These are phyloP conservation scores for Arthrobotrys conoides DNA, from an alignment of 2,329 filamentous ascomycete genomes.

Conservation along the genomic window DNA sequence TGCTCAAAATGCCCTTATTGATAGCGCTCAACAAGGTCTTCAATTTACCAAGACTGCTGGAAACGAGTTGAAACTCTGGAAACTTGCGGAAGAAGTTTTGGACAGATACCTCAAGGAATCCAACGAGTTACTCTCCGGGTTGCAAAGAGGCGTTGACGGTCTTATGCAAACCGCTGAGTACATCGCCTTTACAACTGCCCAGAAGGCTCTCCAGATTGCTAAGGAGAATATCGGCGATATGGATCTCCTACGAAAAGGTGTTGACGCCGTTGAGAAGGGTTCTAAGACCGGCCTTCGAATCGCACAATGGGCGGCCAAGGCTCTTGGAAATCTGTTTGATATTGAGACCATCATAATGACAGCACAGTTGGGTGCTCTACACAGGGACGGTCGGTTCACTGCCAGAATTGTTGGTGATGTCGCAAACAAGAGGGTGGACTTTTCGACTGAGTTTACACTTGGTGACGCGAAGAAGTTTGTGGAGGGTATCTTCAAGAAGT, in stretches of 20 bases:
- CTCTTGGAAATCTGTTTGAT: constrained; percentile 28
- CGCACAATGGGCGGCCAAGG: constrained; percentile 13
- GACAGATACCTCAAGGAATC: constrained; percentile 26
- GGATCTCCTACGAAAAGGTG: constrained; percentile 13
- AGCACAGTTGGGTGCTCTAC: constrained; percentile 9
- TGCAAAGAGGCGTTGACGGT: constrained; percentile 17
- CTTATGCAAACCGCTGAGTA: constrained; percentile 34
- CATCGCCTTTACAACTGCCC: constrained; percentile 19
- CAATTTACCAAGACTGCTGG: constrained; percentile 29
- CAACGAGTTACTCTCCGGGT: constrained; percentile 7
- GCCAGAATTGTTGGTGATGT: constrained; percentile 33
- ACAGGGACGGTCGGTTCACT: constrained; percentile 14
- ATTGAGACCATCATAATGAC: constrained; percentile 32
- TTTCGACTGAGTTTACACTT: constrained; percentile 13
- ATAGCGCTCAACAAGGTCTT: constrained; percentile 26
- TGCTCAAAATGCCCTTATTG: constrained; percentile 22
- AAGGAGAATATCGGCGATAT: constrained; percentile 25
- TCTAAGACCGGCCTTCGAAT: constrained; percentile 23
- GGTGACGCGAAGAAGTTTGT: constrained; percentile 26
- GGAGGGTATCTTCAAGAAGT: constrained; percentile 31
- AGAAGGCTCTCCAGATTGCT: constrained; percentile 5
- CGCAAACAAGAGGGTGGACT: constrained; percentile 28
- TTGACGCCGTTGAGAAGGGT: constrained; percentile 18
- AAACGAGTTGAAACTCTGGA: constrained; percentile 26
- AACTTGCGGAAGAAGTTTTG: constrained; percentile 5